Base-by-base conservation (phyloP, 2,329 filamentous ascomycete species). In the Talaromyces piceae region DNA sequence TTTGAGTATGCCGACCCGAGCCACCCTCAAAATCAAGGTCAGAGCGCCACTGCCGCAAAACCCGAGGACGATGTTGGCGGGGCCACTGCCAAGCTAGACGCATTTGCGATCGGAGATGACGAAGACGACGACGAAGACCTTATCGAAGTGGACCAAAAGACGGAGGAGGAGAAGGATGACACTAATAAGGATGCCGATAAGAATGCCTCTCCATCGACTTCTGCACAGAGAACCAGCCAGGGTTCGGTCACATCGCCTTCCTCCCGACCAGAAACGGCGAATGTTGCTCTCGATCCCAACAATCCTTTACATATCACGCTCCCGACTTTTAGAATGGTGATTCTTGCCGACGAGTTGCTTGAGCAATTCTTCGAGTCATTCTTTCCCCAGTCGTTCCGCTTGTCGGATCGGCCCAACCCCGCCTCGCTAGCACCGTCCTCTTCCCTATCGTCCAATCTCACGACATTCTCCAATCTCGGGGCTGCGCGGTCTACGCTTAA, bases 1-100 rank as follows among this genome's bases (percentile, higher is more conserved):
- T 98, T 98, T 58, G 93, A 98, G 69, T 98, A 98, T 63, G 93
- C 93, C 5, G 93, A 98, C 63, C 91, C 93, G 1, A 91, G 94
- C 62, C 85, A 87, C 56, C 83, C 86, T 1, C 77, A 79, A 64
- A 79, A 83, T 56, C 77, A 82, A 53, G 69, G 68, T 39, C 56
- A 61, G 5, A 27, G 43, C n/a, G 41, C 33, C 20, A 18, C 30
- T 20, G 45, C 55, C 12, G 47, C 50, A 45, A 49, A 63, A n/a
- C n/a, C n/a, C 30, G 48, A 62, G 23, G 59, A 54, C 31, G 65
- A 69, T 7, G 59, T 54, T 31, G 65, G 69, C 8, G 66, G 68
- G 31, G 57, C 63, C 3, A 61, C 68, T 7, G 65, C 68, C 44
- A 71, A 71, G 43, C 59, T 80, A 6, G 74, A 75, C 54, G 78